These are phyloP conservation scores for Zygoascus biomembranicola DNA, from an alignment of 805 yeast species.

Conservation along the genomic window DNA sequence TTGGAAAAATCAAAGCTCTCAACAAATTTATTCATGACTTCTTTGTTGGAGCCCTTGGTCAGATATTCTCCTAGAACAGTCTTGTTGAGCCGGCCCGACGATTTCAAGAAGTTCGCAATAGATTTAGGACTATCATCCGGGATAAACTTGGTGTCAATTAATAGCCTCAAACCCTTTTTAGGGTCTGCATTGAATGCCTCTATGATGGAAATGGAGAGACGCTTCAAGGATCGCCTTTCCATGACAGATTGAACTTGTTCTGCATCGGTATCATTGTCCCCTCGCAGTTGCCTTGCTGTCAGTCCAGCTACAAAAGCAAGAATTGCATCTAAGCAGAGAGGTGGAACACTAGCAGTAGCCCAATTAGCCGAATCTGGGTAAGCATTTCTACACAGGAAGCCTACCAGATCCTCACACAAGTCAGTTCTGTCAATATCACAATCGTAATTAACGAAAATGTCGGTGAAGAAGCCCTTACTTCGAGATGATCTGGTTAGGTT, in stretches of 20 bases:
- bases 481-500: constrained; percentile 50
- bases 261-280: constrained; percentile 16
- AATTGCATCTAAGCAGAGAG: constrained; percentile 84
- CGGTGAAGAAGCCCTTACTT: constrained; percentile 48
- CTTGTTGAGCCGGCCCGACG: constrained; percentile 78
- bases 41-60: constrained; percentile 63
- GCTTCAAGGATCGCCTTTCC: constrained; percentile 37
- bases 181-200: constrained; percentile 72
- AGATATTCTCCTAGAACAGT: constrained; percentile 78
- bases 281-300: constrained; percentile 31
- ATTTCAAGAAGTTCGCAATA: constrained; percentile 67
- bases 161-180: constrained; percentile 57
- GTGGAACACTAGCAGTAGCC: constrained; percentile 85
- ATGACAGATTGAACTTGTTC: constrained; percentile 10
- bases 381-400: constrained; percentile 66
- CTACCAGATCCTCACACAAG: constrained; percentile 56
- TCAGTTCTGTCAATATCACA: constrained; percentile 86
- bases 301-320: constrained; percentile 60
- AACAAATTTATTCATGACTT: constrained; percentile 57
- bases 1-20: constrained; percentile 64
- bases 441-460: constrained; percentile 74
- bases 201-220: constrained; percentile 68
- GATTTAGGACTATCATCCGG: constrained; percentile 39
- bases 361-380: constrained; percentile 75
- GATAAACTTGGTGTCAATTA: constrained; percentile 62